These are phyloP conservation scores for Xerocomellus intermedius DNA, from an alignment of 768 basidiomycete species.

Conservation along the genomic window DNA sequence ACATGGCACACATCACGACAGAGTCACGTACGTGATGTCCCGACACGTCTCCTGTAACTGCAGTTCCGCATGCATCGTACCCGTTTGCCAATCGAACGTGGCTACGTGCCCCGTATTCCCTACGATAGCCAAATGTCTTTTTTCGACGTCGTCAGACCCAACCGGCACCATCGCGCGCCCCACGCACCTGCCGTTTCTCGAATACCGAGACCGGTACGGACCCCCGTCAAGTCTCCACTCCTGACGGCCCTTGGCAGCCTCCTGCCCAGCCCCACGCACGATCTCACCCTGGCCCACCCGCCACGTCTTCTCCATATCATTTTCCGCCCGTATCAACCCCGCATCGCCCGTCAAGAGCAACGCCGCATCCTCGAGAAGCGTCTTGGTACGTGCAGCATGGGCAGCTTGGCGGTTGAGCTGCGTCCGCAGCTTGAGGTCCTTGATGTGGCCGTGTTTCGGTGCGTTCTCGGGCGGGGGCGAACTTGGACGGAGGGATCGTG, in stretches of 20 bases:
- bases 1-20: not conserved
- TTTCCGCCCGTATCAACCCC: slow-evolving; percentile 75
- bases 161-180: not conserved
- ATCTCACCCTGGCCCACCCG: slow-evolving; percentile 82
- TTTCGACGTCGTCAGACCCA: not conserved
- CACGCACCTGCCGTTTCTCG: slow-evolving; percentile 83
- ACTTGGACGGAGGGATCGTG: slow-evolving; percentile 62
- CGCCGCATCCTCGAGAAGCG: slow-evolving; percentile 67
- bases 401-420: slow-evolving; percentile 62
- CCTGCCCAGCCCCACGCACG: slow-evolving; percentile 57
- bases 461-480: slow-evolving; percentile 46
- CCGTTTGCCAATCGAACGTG: slow-evolving; percentile 92
- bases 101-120: slow-evolving; percentile 84
- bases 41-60: slow-evolving; percentile 88
- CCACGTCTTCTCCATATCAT: slow-evolving; percentile 87
- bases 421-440: slow-evolving; percentile 73
- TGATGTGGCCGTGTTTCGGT: slow-evolving; percentile 57
- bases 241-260: slow-evolving; percentile 71
- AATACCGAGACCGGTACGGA: slow-evolving; percentile 81
- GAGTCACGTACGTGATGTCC: slow-evolving; percentile 75
- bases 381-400: slow-evolving; percentile 60
- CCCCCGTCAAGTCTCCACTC: slow-evolving; percentile 86
- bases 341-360: slow-evolving; percentile 65
- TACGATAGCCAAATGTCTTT: slow-evolving; percentile 77
- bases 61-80: slow-evolving; percentile 80